Base-by-base conservation (phyloP, 345 rosid genomes). In the Balakata baccata region DNA sequence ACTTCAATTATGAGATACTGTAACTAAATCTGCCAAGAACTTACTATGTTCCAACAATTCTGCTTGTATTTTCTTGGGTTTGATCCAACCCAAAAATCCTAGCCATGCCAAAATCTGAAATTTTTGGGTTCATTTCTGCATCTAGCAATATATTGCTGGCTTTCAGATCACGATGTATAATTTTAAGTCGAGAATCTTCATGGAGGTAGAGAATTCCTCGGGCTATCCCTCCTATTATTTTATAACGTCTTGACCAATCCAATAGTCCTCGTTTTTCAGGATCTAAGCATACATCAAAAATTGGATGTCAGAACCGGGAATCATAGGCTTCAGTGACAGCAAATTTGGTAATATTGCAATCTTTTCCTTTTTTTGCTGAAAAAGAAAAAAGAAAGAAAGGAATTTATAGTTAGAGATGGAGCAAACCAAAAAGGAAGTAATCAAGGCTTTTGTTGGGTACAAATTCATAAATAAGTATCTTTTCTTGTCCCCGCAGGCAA, bases 51-150 rank as follows among this genome's bases (percentile, higher is more conserved):
- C 88, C 89, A 3, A 82, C 85, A 23, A 88, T 80, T 66, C 82
- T 83, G 56, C 41, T 75, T 7, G 88, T 85, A 68, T 83, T 82
- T 23, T 68, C 81, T 47, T 80, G 72, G 3, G 76, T 78, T 76
- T 83, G 82, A 43, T 59, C 75, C 18, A 73, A 64, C 9, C 75
- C 82, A 71, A 85, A 82, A 3, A 81, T 77, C 25, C 86, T 86
- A 25, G 89, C 89, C 68, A 81, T 80, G 50, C 93, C 93, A 64
- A 89, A 89, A 62, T 89, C 93, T 3, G 89, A 86, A 3, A 89
- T 87, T 58, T 87, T 85, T 0, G 90, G 89, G 57, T 83, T 87
- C 89, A 89, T 84, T 1, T 80, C 81, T 16, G 51, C 37, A 51
- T 85, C 90, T 45, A 87, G 53, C 53, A 87, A 72, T 29, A 89